Conservation (phyloP, 1,139 yeast species). For the Hyphopichia pseudoburtonii region DNA sequence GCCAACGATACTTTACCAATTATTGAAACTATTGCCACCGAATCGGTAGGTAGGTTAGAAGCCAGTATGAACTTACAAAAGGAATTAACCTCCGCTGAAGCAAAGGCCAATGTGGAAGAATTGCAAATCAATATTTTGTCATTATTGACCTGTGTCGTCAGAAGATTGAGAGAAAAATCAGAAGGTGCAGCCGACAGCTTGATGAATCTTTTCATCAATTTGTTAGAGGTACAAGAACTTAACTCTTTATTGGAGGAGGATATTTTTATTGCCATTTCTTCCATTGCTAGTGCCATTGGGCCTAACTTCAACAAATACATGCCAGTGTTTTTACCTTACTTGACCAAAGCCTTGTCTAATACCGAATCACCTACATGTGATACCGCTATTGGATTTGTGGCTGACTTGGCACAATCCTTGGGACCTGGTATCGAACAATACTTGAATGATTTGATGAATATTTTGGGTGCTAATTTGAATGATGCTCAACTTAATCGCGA, state of each 20-base stretch:
- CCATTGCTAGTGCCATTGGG: conserved; percentile 80
- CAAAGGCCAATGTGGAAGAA: conserved; percentile 78
- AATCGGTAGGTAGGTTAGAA: conserved; percentile 70
- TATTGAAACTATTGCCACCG: conserved; percentile 72
- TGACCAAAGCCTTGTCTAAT: conserved; percentile 75
- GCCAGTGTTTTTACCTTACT: conserved; percentile 78
- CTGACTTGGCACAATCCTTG: conserved; percentile 93
- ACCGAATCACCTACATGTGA: conserved; percentile 80
- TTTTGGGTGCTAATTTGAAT: conserved; percentile 71
- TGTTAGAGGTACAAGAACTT: conserved; percentile 58
- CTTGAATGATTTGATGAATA: conserved; percentile 77
- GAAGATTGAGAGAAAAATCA: conserved; percentile 75
- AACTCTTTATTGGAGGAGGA: conserved; percentile 92
- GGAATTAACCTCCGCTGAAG: conserved; percentile 60
- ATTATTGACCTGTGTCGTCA: conserved; percentile 81
- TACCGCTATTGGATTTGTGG: conserved; percentile 92
- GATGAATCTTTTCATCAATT: conserved; percentile 78
- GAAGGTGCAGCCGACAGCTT: conserved; percentile 72
- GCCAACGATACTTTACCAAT: conserved; percentile 69
- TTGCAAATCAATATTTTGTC: conserved; percentile 83
- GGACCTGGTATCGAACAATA: conserved; percentile 73
- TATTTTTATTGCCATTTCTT: conserved; percentile 85
- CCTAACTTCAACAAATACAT: conserved; percentile 71
- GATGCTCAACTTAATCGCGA: conserved; percentile 70
- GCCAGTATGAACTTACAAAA: conserved; percentile 56